These are phyloP conservation scores for Millerozyma miso DNA, from an alignment of 805 yeast species.

Conservation along the genomic window DNA sequence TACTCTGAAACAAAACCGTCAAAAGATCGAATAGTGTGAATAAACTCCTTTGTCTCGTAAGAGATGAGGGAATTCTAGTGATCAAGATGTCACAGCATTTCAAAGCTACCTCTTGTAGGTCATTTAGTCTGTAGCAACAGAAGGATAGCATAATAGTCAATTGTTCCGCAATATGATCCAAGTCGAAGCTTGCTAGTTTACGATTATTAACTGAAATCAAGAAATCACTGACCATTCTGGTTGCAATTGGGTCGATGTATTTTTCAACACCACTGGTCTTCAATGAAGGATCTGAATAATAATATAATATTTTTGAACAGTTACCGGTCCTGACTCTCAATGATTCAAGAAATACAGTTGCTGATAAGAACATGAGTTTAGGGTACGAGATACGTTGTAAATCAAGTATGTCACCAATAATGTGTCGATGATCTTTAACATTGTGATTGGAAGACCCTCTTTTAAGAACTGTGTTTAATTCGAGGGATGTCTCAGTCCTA, in stretches of 20 bases:
- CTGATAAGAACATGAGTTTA: constrained; percentile 81
- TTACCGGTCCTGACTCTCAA: constrained; percentile 77
- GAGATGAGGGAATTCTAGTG: constrained; percentile 63
- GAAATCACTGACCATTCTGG: constrained; percentile 54
- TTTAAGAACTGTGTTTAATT: constrained; percentile 83
- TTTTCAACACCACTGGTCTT: constrained; percentile 63
- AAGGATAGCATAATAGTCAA: constrained; percentile 60
- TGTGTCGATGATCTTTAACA: constrained; percentile 68
- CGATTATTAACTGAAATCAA: constrained; percentile 49
- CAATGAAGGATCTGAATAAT: constrained; percentile 79
- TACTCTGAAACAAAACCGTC: constrained; percentile 71
- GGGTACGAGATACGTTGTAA: constrained; percentile 62
- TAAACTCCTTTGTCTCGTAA: constrained; percentile 70
- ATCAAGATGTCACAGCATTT: constrained; percentile 71
- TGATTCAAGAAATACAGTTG: constrained; percentile 74
- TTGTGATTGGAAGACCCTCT: constrained; percentile 84
- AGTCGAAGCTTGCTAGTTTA: constrained; percentile 51
- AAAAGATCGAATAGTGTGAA: constrained; percentile 80
- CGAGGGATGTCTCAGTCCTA: constrained; percentile 87
- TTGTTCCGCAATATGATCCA: constrained; percentile 59
- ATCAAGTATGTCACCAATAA: constrained; percentile 48
- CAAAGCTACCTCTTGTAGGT: constrained; percentile 75
- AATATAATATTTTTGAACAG: constrained; percentile 70
- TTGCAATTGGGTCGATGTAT: constrained; percentile 62
- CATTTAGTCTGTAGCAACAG: constrained; percentile 74